phyloP scores from a whole-genome alignment of 148 eudicot species.

The Chenopodium album region DNA sequence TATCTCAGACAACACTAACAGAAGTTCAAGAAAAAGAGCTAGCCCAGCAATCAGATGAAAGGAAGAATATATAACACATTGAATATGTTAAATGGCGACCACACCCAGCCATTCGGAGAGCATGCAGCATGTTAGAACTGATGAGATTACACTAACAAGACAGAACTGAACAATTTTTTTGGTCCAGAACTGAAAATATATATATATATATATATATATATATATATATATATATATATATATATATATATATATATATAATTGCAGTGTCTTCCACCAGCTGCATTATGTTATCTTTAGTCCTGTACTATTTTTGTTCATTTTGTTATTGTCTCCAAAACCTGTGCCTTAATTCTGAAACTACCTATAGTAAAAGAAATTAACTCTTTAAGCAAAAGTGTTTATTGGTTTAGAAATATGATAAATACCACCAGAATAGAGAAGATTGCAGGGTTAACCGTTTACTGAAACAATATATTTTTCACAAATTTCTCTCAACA shows the following conservation, averaged over 20 bases:
- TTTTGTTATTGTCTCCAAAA: background rate
- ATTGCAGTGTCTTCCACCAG: background rate
- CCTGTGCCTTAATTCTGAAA: background rate
- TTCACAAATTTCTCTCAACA: background rate
- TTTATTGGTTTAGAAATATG: background rate
- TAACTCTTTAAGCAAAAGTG: background rate
- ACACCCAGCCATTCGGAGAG: conserved; percentile 2
- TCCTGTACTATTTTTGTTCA: background rate
- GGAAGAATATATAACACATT: background rate
- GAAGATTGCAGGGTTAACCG: background rate
- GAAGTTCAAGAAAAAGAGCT: conserved; percentile 10
- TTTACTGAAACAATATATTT: background rate
- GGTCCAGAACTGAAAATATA: too few relatives aligned
- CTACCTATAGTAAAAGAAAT: background rate
- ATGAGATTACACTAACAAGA: background rate
- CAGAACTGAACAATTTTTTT: conserved; percentile 2
- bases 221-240: too few relatives aligned
- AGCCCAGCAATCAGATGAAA: conserved; percentile 2
- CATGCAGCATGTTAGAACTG: background rate
- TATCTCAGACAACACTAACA: background rate
- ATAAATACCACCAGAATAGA: background rate
- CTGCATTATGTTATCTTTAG: background rate
- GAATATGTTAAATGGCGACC: background rate
- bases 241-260: too few relatives aligned
- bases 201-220: too few relatives aligned